Evolutionary conservation across 192 early-diverging fungal genomes (phyloP), one percentile per base, ranked within the genome.

Genomic region (Paraglomus brasilianum): DNA sequence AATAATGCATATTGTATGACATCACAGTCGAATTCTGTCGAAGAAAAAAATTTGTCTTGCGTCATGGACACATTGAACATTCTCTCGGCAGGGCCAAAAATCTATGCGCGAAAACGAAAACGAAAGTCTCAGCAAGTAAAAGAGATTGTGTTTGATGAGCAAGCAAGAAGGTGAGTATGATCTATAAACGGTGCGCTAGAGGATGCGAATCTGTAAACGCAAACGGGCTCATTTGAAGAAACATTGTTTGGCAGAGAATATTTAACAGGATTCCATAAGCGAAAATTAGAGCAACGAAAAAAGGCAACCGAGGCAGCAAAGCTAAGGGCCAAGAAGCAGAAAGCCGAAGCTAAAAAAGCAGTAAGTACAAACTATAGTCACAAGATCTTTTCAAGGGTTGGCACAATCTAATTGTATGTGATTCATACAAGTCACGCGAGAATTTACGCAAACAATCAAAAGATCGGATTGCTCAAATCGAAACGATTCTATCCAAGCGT

Each of bases 221-320:
- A 30, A 30, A 30, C 30, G 48, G 3, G 13, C 14, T 19, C 14
- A 19, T 4, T 49, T 47, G 46, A 47, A 15, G 8, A 47, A 11
- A 47, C 46, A 15, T 47, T n/a, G 13, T n/a, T 55, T 55, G 6
- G 45, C 15, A 87, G 87, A 17, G 82, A 88, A 36, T 92, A 85
- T 53, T 75, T 92, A 46, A 92, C 88, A 4, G 88, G 90, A 21
- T 92, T 92, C 72, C 87, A 89, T 69, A 92, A 92, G 71, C 84
- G 90, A 67, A 92, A 92, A 56, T 74, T 86, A 2, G 83, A 92
- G 65, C 81, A 88, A 47, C 84, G 83, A 51, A 84, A 85, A 42
- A 81, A 81, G 10, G 88, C 90, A 40, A 72, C 66, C 22, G 77
- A 80, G 52, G 50, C 70, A 22, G 79, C 80, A 48, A 75, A 80